phyloP scores from a whole-genome alignment of 768 basidiomycete genomes.

The Tylopilus subfusipes region DNA sequence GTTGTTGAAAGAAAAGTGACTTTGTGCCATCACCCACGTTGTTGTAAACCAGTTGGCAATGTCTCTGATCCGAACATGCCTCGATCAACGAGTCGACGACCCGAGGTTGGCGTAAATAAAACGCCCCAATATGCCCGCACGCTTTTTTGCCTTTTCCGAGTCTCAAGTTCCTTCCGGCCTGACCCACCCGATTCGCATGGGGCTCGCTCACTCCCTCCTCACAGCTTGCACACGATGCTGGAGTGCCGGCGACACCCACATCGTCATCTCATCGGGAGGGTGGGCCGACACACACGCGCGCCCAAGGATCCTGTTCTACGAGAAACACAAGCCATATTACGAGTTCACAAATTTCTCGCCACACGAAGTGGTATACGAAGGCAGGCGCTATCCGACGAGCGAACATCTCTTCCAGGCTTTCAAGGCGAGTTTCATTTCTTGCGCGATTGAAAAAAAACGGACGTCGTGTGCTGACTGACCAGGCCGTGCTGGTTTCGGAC shows the following conservation, averaged over 20 bases:
- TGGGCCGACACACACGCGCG: constrained; percentile 25
- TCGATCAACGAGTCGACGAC: too few species aligned
- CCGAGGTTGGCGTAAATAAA: too few species aligned
- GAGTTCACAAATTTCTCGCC: constrained; percentile 73
- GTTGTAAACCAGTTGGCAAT: too few species aligned
- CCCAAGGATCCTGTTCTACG: constrained; percentile 52
- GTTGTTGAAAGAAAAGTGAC: too few species aligned
- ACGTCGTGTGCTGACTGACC: neutral
- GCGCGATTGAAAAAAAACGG: neutral
- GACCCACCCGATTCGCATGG: constrained; percentile 12
- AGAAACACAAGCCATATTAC: constrained; percentile 61
- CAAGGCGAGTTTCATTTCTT: constrained; percentile 50
- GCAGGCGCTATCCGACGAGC: constrained; percentile 66
- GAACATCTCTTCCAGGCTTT: constrained; percentile 78
- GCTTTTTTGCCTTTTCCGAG: neutral
- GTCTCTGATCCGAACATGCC: neutral
- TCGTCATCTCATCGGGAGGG: constrained; percentile 25
- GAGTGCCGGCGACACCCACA: constrained; percentile 29
- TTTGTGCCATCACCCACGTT: too few species aligned
- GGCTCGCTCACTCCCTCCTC: constrained; percentile 15
- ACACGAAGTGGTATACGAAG: constrained; percentile 61
- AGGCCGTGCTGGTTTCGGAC: neutral
- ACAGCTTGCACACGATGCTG: constrained; percentile 21
- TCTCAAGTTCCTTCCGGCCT: neutral
- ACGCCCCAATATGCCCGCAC: neutral